Conservation (phyloP, 169 alveolate species). For the Plasmodium inui region DNA sequence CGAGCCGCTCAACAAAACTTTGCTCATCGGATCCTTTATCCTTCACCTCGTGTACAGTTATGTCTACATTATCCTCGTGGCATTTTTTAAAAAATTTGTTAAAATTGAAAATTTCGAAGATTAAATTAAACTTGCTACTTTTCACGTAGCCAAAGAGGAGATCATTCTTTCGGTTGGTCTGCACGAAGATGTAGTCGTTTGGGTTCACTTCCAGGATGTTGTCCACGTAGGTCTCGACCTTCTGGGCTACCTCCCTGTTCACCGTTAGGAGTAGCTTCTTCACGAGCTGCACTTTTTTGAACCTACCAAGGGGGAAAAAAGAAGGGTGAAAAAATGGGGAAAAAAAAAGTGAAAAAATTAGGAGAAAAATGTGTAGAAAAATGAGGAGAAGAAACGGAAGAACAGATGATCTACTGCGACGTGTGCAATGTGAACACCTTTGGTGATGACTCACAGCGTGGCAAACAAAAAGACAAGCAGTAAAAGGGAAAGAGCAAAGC, state of each 20-base stretch:
- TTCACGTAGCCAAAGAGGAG: conserved; percentile 57
- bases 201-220: conserved; percentile 40
- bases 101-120: conserved; percentile 60
- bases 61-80: conserved; percentile 13
- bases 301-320: background rate
- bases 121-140: conserved; percentile 48
- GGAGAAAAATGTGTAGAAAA: too few species aligned
- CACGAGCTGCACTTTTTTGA: conserved; percentile 32
- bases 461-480: background rate
- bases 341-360: too few species aligned
- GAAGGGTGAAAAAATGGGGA: background rate
- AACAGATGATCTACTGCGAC: background rate
- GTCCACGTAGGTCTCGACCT: conserved; percentile 14
- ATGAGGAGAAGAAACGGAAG: background rate
- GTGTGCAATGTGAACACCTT: background rate
- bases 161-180: conserved; percentile 61
- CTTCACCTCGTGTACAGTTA: conserved; percentile 24
- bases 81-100: conserved; percentile 12
- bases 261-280: conserved; percentile 28
- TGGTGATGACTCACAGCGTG: background rate
- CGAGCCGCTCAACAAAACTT: background rate
- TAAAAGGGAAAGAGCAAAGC: background rate
- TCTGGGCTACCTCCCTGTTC: conserved; percentile 12
- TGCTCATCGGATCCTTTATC: background rate
- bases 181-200: conserved; percentile 53